Evolutionary conservation across 2,329 filamentous ascomycete genomes (phyloP), one percentile per base, ranked within the genome.

Genomic region (Aureobasidium vineae): DNA sequence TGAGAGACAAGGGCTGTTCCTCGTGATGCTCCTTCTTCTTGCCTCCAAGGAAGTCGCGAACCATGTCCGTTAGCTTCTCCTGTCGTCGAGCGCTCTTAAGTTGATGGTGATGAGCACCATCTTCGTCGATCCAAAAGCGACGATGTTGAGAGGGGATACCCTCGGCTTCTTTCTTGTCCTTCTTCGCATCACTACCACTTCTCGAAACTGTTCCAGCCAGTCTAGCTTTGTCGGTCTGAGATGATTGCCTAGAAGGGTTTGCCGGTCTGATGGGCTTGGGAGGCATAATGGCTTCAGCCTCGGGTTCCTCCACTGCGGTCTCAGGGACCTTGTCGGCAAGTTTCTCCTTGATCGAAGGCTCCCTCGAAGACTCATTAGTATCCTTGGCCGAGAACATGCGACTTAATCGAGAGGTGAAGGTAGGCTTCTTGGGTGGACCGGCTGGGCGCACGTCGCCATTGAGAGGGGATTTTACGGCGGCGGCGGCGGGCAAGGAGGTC

Each of bases 51-150:
- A 97, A 85, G 71, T 89, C 88, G 71, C 92, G 90, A 78, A 96
- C 89, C 87, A 98, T 91, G 77, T 96, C 92, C 23, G 90, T 89
- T 66, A 99, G 83, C 79, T 97, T 98, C 79, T 99, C 94, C 77
- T 99, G 94, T 66, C 95, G 87, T 76, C 91, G 92, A 68, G 91
- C 90, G 69, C 91, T 93, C 79, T 91, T 95, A 70, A 99, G 86
- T 72, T 91, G 87, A 76, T 99, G 95, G 73, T 90, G 88, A 74
- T 99, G 95, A 41, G 87, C 85, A 70, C 91, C 90, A 69, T 89
- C 84, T 1, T 85, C 79, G 57, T 83, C 79, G 26, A 82, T 69
- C 77, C 86, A 86, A 75, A 88, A 90, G 43, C 86, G 77, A 70
- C 40, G 69, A 66, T 28, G 69, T 67, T 71, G 75, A 73, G 60